A percentile compares a stretch with the other conserved stretches of the same genome.
Conservation (phyloP, 1,139 yeast genomes). For the Martiniozyma asiatica region DNA sequence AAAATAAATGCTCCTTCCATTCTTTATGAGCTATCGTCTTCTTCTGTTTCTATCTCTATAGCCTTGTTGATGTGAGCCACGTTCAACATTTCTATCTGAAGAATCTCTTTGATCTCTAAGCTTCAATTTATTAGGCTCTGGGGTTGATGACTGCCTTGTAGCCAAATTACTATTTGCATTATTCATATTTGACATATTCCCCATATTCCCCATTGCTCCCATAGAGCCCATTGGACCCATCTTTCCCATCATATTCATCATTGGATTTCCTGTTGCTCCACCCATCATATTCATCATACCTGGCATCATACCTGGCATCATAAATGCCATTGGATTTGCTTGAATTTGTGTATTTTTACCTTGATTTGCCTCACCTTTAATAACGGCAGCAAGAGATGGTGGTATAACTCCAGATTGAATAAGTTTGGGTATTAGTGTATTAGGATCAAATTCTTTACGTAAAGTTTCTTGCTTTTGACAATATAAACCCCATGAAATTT, state of each 20-base stretch:
- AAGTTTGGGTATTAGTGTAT: slow-evolving; percentile 32
- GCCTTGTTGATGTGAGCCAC: slow-evolving; percentile 8
- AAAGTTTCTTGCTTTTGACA: slow-evolving; percentile 78
- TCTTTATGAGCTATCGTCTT: too few relatives aligned
- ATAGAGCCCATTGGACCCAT: not conserved
- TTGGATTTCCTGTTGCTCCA: slow-evolving; percentile 22
- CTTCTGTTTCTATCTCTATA: slow-evolving; percentile 15
- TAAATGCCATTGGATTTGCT: slow-evolving; percentile 15
- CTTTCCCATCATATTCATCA: slow-evolving; percentile 10
- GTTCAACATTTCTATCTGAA: slow-evolving; percentile 19
- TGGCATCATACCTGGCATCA: slow-evolving; percentile 28
- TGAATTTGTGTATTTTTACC: slow-evolving; percentile 7
- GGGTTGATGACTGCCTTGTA: slow-evolving; percentile 17
- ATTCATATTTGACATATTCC: slow-evolving; percentile 20
- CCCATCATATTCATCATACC: slow-evolving; percentile 20
- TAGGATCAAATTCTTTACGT: slow-evolving; percentile 67
- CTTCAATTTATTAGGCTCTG: slow-evolving; percentile 13
- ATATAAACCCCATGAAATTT: slow-evolving; percentile 90
- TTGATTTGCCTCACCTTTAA: slow-evolving; percentile 7
- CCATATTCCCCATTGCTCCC: slow-evolving; percentile 4
- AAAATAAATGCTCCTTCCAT: too few relatives aligned
- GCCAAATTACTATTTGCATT: slow-evolving; percentile 33
- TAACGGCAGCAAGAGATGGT: slow-evolving; percentile 15
- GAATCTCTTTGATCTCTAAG: slow-evolving; percentile 18
- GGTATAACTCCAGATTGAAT: slow-evolving; percentile 22